Evolutionary conservation across 768 basidiomycete genomes (phyloP), one percentile per base, ranked within the genome.

Genomic region (Tylopilus vinaceipallidus): DNA sequence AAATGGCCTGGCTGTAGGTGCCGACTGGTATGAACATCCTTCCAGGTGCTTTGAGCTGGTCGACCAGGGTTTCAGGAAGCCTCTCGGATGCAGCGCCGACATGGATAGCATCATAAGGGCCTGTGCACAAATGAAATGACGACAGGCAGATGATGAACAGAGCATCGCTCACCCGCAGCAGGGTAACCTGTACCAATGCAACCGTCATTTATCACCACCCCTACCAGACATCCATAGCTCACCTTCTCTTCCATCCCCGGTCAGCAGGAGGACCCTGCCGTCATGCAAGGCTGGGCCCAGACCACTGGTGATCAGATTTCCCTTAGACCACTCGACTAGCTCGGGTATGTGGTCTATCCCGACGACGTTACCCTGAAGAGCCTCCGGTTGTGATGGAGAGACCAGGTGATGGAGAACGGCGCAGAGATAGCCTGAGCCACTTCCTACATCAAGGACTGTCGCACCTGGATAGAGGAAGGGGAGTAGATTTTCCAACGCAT

Each of bases 1-100:
- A 74, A 45, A 97, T 82, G 58, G 80, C 69, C 51, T 88, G 83
- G 13, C 56, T 56, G 13, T 67, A 59, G 2, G 72, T 75, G 3
- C 94, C 95, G 13, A 98, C 86, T 2, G 95, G 95, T 45, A 98
- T 91, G 71, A 98, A 95, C 87, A 98, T 92, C 45, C 84, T 73
- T 14, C 89, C 89, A 0, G 87, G 86, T 2, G 67, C 64, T 23
- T 84, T 84, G 3, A 93, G 81, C 60, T 95, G 94, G 13, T 88
- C 81, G 24, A 98, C 66, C 1, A 98, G 78, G 0, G 76, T 66
- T 19, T 78, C 66, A 0, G 95, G 94, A 13, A 93, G 69, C 0
- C 61, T 74, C 0, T 90, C 86, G 0, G 95, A 84, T 0, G 95
- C 95, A 0, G 95, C 95, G 4, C 95, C 95, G 32, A 98, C 95